Base-by-base conservation (phyloP, 768 basidiomycete genomes). In the Rhizopogon sp. region DNA sequence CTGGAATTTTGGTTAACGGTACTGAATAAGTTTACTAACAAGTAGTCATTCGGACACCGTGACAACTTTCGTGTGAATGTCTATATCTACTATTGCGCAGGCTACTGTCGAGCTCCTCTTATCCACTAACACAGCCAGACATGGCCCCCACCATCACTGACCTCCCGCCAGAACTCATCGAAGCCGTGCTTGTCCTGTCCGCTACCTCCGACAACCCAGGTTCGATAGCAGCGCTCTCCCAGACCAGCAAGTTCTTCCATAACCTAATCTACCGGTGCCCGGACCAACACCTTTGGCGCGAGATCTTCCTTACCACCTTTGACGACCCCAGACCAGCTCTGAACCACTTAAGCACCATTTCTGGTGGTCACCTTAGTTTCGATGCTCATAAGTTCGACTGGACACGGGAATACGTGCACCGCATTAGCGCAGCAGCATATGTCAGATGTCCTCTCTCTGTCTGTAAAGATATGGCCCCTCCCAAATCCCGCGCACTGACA, bases 321-420 rank as follows among this genome's bases (percentile, higher is more conserved):
- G 81, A 82, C 54, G 79, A 82, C 53, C 81, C 80, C 0, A 66
- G 78, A 33, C 60, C 64, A 10, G 71, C 70, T 6, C 58, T 69
- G 29, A 54, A 58, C 29, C 64, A 72, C 14, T 50, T 66, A 14
- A 57, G 60, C 5, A 58, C 61, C 16, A 17, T 72, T 6, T 50
- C 58, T 22, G 57, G 50, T 13, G 50, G 55, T n/a, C 52, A 62
- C 20, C 55, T 50, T 9, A 22, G 53, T 20, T 39, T 11, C 10
- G 52, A 56, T 52, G 22, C 53, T 35, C 39, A 40, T 40, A 3
- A 37, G 1, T 66, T 58, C 51, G 53, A 71, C 51, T 69, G 61
- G 64, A 63, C 63, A 7, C 47, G 13, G 0, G 58, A 68, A 31
- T 68, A 68, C 22, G 63, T 61, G 16, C 47, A 56, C 33, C 66